phyloP scores from a whole-genome alignment of 164 flowering plant genomes.

The Stephania japonica region DNA sequence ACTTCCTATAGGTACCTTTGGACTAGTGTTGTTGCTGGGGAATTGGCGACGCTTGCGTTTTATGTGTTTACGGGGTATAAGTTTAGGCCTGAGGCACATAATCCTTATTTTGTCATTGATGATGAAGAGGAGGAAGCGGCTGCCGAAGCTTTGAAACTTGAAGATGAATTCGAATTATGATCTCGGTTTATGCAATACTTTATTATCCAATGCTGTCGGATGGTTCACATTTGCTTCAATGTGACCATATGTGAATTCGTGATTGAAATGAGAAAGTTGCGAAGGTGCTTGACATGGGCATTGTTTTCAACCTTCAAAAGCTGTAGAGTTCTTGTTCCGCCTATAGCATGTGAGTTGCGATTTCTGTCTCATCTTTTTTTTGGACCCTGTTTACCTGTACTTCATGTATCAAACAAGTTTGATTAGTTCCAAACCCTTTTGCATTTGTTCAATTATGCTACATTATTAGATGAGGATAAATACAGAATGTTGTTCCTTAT shows the following conservation, averaged over 20 bases:
- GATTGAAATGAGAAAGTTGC: neutral
- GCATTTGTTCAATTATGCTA: neutral
- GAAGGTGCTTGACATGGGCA: neutral
- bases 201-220: neutral
- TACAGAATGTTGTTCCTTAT: neutral
- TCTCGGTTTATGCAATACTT: neutral
- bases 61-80: slow-evolving; percentile 75
- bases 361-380: neutral
- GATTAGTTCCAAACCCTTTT: neutral
- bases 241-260: neutral
- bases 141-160: slow-evolving; percentile 60
- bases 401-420: neutral
- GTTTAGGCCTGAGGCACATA: slow-evolving; percentile 83
- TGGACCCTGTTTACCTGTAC: neutral
- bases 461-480: neutral
- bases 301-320: slow-evolving; percentile 2
- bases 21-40: slow-evolving; percentile 81
- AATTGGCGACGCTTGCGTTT: slow-evolving; percentile 76
- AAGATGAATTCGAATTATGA: slow-evolving; percentile 71
- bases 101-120: slow-evolving; percentile 77
- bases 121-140: slow-evolving; percentile 96
- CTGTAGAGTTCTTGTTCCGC: slow-evolving; percentile 5
- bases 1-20: slow-evolving; percentile 74
- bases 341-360: slow-evolving; percentile 1
- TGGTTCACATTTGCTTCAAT: neutral